Evolutionary conservation across 345 rosid species (phyloP).

Genomic region (Ceriops decandra): DNA sequence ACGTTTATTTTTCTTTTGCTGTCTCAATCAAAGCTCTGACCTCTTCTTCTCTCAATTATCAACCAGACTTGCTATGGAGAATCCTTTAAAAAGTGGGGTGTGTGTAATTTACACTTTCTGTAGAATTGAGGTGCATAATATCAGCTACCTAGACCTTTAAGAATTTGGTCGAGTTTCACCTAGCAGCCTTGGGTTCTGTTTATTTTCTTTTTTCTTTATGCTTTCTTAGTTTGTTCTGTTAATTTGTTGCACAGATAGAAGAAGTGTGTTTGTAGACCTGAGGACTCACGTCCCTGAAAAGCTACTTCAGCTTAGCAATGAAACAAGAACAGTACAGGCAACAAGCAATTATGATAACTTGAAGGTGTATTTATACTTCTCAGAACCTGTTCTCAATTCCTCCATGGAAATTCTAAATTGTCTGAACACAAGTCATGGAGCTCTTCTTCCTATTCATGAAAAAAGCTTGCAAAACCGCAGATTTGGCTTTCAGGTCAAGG

Average conservation of each 20-base stretch:
- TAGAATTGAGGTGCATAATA: not conserved
- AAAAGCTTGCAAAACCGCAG: slow-evolving; percentile 57
- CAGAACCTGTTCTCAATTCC: slow-evolving; percentile 70
- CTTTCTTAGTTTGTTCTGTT: slow-evolving; percentile 17
- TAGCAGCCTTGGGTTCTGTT: not conserved
- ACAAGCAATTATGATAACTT: slow-evolving; percentile 56
- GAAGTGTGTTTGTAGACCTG: slow-evolving; percentile 58
- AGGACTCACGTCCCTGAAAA: slow-evolving; percentile 69
- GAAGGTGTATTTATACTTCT: slow-evolving; percentile 73
- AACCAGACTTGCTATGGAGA: not conserved
- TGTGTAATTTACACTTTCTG: not conserved
- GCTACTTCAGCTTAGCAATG: slow-evolving; percentile 53
- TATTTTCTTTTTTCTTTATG: not conserved
- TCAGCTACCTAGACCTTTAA: too few species aligned
- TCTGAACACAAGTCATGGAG: slow-evolving; percentile 51
- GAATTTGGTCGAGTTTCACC: not conserved
- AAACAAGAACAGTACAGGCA: slow-evolving; percentile 75
- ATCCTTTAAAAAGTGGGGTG: too few species aligned
- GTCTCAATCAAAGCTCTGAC: not conserved
- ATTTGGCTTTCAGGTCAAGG: slow-evolving; percentile 72
- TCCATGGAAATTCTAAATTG: slow-evolving; percentile 53
- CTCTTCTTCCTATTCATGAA: slow-evolving; percentile 54
- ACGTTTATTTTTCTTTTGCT: not conserved
- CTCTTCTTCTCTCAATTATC: not conserved
- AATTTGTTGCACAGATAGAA: slow-evolving; percentile 54